Base-by-base conservation (phyloP, 768 basidiomycete genomes). In the Clitopilus passeckerianus region DNA sequence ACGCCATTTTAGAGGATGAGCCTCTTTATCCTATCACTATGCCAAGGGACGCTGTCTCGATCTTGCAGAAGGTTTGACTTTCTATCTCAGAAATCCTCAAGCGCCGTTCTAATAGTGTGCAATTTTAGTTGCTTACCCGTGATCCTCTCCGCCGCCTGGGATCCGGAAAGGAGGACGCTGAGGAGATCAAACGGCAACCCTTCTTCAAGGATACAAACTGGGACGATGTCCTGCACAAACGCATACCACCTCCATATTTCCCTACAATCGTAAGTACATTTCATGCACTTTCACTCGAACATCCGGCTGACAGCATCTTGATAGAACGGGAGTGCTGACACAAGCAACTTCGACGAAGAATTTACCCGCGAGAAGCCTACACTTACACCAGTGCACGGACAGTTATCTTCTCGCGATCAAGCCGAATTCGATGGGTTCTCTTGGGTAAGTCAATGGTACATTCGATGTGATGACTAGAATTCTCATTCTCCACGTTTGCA, bases 201-300 rank as follows among this genome's bases (percentile, higher is more conserved):
- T 99, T 98, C 86, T 99, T 99, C 84, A 95, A 95, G 74, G 97
- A 98, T 71, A 91, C 96, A 54, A 98, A 76, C 76, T 99, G 90
- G 72, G 97, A 98, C 64, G 96, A 98, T 72, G 91, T 99, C n/a
- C 71, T 96, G 64, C 82, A 97, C 77, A 98, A 98, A 75, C 92
- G 95, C 60, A 94, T 98, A 67, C 95, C 95, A 20, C 92, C 95
- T 20, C 93, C 96, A 3, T 99, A 98, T 78, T 95, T 93, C 86
- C 97, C 97, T 15, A 91, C 89, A 1, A 93, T 99, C 68, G 95
- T 93, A 68, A 71, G 92, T 74, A n/a, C 30, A 33, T 16, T n/a
- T 7, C 5, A 14, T 16, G 18, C 37, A 16, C n/a, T 34, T 41
- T n/a, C 34, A 27, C 24, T 18, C 18, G 33, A 53, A 59, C 23